phyloP scores from a whole-genome alignment of 805 yeast species.

The Starmerella khaoyaiensis region DNA sequence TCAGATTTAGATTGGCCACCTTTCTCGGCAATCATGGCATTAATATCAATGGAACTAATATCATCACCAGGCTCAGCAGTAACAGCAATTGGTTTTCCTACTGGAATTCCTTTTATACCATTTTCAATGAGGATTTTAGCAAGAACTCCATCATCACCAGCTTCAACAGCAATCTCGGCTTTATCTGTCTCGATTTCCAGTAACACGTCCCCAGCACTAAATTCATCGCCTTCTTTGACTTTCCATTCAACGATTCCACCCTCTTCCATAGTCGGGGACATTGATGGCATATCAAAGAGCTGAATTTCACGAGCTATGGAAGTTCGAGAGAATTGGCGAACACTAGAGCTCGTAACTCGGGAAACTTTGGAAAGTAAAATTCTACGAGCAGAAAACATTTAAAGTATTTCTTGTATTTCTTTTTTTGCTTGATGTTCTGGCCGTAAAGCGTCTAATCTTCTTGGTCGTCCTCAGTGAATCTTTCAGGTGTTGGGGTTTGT shows the following conservation, averaged over 20 bases:
- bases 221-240: constrained; percentile 57
- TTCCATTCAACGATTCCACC: constrained; percentile 92
- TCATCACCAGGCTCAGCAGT: constrained; percentile 85
- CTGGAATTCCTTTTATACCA: constrained; percentile 71
- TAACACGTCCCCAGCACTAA: constrained; percentile 79
- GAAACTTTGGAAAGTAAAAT: background rate
- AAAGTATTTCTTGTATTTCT: background rate
- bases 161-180: constrained; percentile 95
- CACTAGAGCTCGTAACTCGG: no score
- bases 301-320: constrained; percentile 8
- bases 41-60: constrained; percentile 46
- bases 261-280: constrained; percentile 97
- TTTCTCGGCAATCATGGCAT: constrained; percentile 30
- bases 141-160: constrained; percentile 81
- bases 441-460: no score
- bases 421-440: constrained; percentile 6
- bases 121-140: constrained; percentile 57
- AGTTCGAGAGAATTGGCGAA: constrained; percentile 4
- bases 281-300: constrained; percentile 82
- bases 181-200: constrained; percentile 98
- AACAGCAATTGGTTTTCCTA: constrained; percentile 82
- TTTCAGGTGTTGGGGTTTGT: no score
- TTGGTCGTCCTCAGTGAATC: no score
- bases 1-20: constrained; percentile 11
- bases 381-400: constrained; percentile 3